phyloP scores from a whole-genome alignment of 345 rosid genomes.

The Psidium friedrichsthalianum region DNA sequence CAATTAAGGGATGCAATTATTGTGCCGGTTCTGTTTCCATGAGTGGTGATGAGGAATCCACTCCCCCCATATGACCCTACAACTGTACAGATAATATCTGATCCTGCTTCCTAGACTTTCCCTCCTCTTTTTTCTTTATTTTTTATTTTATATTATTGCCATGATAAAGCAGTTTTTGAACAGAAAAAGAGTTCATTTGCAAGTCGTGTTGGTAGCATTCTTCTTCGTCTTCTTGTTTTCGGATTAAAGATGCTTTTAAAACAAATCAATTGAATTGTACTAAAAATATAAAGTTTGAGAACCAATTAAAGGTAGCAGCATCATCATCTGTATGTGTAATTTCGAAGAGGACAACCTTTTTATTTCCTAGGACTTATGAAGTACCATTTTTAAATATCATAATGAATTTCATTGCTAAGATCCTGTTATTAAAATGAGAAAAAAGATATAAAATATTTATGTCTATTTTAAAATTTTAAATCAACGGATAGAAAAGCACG shows the following conservation, averaged over 20 bases:
- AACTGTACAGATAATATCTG: neutral
- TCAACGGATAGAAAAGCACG: neutral
- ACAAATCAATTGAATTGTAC: neutral
- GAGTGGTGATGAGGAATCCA: conserved; percentile 6
- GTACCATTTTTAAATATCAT: neutral
- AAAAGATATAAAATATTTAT: neutral
- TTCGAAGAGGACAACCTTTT: neutral
- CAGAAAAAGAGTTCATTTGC: neutral
- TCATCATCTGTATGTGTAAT: neutral
- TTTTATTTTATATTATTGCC: neutral
- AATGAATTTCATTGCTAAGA: neutral
- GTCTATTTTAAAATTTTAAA: neutral
- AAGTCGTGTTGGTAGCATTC: neutral
- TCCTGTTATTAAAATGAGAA: neutral
- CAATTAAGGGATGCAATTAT: conserved; percentile 21
- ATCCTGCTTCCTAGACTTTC: neutral
- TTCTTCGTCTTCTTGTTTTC: neutral
- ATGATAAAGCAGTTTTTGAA: neutral
- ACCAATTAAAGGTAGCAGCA: neutral
- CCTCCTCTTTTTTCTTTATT: neutral
- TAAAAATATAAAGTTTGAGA: neutral
- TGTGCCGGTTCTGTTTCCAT: conserved; percentile 2
- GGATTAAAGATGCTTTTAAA: neutral
- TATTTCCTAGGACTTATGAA: neutral
- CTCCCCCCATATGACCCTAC: conserved; percentile 2